These are phyloP conservation scores for Candida buenavistaensis DNA, from an alignment of 1,139 yeast species.

Conservation along the genomic window DNA sequence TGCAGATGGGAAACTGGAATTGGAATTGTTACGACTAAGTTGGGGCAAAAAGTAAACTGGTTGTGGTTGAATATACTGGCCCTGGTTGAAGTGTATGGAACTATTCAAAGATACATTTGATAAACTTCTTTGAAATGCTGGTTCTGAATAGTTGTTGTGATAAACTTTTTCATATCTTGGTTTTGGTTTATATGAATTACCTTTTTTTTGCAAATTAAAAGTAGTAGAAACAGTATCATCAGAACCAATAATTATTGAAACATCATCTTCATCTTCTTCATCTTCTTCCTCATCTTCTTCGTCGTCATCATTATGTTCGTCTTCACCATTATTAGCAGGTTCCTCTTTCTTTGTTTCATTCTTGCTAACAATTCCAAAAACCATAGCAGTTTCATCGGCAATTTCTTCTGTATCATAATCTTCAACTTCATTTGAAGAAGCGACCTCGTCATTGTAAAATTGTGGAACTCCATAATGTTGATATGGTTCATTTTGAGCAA, in stretches of 20 bases:
- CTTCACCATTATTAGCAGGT: conserved; percentile 26
- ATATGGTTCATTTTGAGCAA: conserved; percentile 11
- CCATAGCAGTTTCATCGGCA: conserved; percentile 47
- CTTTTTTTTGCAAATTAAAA: conserved; percentile 8
- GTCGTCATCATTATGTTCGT: conserved; percentile 16
- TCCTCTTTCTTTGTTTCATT: conserved; percentile 14
- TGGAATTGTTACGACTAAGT: conserved; percentile 12
- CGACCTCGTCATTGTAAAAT: background rate
- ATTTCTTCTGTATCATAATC: conserved; percentile 22
- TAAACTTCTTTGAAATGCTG: conserved; percentile 21
- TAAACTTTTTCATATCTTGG: conserved; percentile 15
- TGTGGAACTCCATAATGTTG: conserved; percentile 8
- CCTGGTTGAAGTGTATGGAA: conserved; percentile 15
- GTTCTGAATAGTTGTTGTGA: conserved; percentile 21
- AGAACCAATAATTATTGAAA: conserved; percentile 44
- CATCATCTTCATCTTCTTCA: conserved; percentile 43
- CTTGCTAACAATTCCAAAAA: conserved; percentile 43
- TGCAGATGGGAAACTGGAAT: conserved; percentile 11
- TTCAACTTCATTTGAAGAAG: conserved; percentile 4
- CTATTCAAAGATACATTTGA: conserved; percentile 28
- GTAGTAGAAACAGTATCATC: conserved; percentile 34
- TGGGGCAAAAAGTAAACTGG: conserved; percentile 15
- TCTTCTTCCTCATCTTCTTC: conserved; percentile 30
- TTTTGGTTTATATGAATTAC: conserved; percentile 10
- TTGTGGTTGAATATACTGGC: conserved; percentile 22